A percentile compares a stretch with the other conserved stretches of the same genome.
phyloP scores from a whole-genome alignment of 352 stramenopile genomes.

The Blastocystis sp. region DNA sequence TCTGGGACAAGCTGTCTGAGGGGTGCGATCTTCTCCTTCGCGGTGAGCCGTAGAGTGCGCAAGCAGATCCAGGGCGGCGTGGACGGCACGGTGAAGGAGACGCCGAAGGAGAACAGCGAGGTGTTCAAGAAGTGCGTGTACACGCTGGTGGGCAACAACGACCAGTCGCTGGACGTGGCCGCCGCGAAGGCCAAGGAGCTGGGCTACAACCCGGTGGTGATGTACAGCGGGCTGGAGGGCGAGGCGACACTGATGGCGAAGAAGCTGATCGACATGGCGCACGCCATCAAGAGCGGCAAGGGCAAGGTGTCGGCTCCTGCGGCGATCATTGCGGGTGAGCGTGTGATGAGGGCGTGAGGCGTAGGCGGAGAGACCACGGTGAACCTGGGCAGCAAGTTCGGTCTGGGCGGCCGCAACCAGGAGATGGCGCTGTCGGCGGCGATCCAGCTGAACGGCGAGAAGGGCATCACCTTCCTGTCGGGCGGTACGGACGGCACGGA shows the following conservation, averaged over 20 bases:
- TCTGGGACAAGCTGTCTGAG: slow-evolving; percentile 63
- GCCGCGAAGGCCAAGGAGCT: slow-evolving; percentile 31
- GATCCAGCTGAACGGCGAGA: slow-evolving; percentile 73
- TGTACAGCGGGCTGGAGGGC: slow-evolving; percentile 68
- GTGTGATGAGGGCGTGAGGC: background rate
- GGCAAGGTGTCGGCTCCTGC: slow-evolving; percentile 11
- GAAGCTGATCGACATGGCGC: slow-evolving; percentile 55
- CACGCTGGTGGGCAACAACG: slow-evolving; percentile 66
- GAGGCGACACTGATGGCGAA: slow-evolving; percentile 57
- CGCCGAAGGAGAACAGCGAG: slow-evolving; percentile 32
- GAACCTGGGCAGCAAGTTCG: slow-evolving; percentile 69
- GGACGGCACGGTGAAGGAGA: slow-evolving; percentile 57
- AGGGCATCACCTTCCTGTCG: slow-evolving; percentile 67
- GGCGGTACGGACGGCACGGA: slow-evolving; percentile 79
- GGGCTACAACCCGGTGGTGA: slow-evolving; percentile 64
- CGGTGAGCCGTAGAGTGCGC: slow-evolving; percentile 19
- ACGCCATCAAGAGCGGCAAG: slow-evolving; percentile 56
- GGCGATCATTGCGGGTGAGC: slow-evolving; percentile 59
- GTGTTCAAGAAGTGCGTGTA: slow-evolving; percentile 61
- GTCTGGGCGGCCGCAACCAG: slow-evolving; percentile 79
- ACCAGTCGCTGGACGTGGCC: slow-evolving; percentile 66
- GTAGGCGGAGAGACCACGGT: slow-evolving; percentile 72
- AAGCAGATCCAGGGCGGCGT: slow-evolving; percentile 64
- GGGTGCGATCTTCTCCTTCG: background rate
- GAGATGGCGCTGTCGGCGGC: slow-evolving; percentile 77